Evolutionary conservation across 202 grass and related monocot species (phyloP).

Genomic region (Schoenoplectus tabernaemontani): DNA sequence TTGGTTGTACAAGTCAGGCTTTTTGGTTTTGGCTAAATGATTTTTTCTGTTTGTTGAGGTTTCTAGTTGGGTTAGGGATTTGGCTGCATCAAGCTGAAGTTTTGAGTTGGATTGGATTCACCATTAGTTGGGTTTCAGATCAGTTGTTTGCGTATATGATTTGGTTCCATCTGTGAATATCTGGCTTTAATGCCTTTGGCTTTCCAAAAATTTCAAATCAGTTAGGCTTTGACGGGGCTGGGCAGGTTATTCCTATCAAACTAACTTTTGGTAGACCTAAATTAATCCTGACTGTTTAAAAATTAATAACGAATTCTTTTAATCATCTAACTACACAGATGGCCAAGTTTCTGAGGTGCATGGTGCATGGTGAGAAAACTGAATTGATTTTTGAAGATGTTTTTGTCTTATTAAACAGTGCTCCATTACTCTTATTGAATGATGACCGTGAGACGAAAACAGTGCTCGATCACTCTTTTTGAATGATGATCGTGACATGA

Average conservation of each 20-base stretch:
- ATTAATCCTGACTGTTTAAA: not conserved
- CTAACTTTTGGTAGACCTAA: too few species aligned
- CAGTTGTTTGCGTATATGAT: not conserved
- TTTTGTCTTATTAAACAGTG: too few species aligned
- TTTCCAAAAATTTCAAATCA: not conserved
- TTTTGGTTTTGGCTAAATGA: not conserved
- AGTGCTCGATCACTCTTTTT: too few species aligned
- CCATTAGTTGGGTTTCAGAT: not conserved
- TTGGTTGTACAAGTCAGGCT: not conserved
- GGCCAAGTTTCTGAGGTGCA: constrained; percentile 11
- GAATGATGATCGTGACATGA: too few species aligned
- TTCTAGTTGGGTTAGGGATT: not conserved
- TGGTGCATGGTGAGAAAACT: too few species aligned
- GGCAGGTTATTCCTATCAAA: too few species aligned
- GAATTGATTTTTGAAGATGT: too few species aligned
- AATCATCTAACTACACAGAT: not conserved
- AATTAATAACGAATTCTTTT: not conserved
- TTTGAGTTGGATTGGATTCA: too few species aligned
- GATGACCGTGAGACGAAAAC: too few species aligned
- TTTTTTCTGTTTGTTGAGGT: not conserved
- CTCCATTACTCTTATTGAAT: too few species aligned
- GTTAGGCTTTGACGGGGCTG: not conserved
- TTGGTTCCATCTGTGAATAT: not conserved
- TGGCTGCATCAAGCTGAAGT: not conserved
- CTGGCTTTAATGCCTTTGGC: not conserved